These are phyloP conservation scores for Phaeosphaeria sp. DNA, from an alignment of 2,329 filamentous ascomycete genomes.

Conservation along the genomic window DNA sequence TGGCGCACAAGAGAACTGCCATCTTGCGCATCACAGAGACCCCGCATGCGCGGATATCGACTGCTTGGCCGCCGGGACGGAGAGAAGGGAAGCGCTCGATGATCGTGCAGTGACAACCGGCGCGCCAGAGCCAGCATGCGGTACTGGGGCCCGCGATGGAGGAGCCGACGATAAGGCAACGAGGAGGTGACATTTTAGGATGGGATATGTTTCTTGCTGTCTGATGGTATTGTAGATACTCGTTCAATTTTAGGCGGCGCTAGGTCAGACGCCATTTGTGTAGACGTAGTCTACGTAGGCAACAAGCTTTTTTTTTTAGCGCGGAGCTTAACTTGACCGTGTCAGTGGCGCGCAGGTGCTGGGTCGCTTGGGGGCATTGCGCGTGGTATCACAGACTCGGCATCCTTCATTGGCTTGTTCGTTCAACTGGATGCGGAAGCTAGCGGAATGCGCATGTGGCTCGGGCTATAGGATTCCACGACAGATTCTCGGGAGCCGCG, in stretches of 20 bases:
- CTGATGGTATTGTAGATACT: too few relatives aligned
- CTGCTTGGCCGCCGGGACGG: constrained; percentile 52
- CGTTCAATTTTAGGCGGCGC: too few relatives aligned
- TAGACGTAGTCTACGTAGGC: neutral
- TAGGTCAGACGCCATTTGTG: too few relatives aligned
- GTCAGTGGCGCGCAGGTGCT: neutral
- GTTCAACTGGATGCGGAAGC: too few relatives aligned
- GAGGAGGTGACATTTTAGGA: too few relatives aligned
- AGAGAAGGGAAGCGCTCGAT: constrained; percentile 51
- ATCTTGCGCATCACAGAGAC: constrained; percentile 50
- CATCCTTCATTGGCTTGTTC: too few relatives aligned
- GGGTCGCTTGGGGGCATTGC: too few relatives aligned
- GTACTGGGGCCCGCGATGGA: constrained; percentile 45
- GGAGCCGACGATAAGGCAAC: constrained; percentile 37
- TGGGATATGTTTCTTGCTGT: too few relatives aligned
- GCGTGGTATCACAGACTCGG: too few relatives aligned
- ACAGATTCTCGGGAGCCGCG: too few relatives aligned
- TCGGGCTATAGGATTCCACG: too few relatives aligned
- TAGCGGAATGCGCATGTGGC: too few relatives aligned
- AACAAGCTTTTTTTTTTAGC: neutral
- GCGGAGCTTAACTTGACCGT: neutral
- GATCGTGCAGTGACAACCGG: constrained; percentile 36
- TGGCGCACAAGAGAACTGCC: constrained; percentile 45
- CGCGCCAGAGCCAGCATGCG: constrained; percentile 29
- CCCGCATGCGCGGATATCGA: constrained; percentile 52